Evolutionary conservation across 2,329 filamentous ascomycete genomes (phyloP).

Genomic region (Phaeosphaeria sp.): DNA sequence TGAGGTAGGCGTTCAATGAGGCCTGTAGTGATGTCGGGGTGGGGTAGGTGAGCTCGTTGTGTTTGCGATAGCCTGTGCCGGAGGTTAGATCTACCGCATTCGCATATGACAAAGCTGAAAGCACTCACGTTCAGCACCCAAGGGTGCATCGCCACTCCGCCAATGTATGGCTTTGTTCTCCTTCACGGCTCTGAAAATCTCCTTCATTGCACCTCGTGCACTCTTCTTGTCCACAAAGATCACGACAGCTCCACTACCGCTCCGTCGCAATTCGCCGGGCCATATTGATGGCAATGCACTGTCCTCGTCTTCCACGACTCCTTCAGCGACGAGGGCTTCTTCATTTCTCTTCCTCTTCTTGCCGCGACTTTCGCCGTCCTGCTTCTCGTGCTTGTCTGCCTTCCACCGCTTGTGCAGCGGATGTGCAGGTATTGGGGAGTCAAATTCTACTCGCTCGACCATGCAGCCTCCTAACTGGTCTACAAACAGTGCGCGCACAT

Average conservation of each 20-base stretch:
- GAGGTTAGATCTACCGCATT: background rate
- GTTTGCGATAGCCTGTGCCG: conserved; percentile 61
- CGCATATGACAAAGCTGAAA: background rate
- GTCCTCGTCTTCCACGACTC: conserved; percentile 62
- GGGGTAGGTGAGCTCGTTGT: conserved; percentile 76
- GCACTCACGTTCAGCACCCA: conserved; percentile 61
- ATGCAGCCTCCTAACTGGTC: conserved; percentile 76
- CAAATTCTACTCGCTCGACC: conserved; percentile 80
- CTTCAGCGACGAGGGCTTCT: conserved; percentile 43
- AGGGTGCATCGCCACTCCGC: conserved; percentile 58
- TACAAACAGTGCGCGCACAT: conserved; percentile 78
- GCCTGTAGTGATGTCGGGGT: conserved; percentile 70
- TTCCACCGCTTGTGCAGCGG: conserved; percentile 58
- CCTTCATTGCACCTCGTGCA: conserved; percentile 77
- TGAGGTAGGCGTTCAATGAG: conserved; percentile 85
- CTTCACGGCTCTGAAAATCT: conserved; percentile 67
- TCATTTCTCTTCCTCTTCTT: conserved; percentile 64
- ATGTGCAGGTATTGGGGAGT: conserved; percentile 48
- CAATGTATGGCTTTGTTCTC: conserved; percentile 68
- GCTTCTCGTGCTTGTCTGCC: conserved; percentile 34
- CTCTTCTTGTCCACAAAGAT: conserved; percentile 84
- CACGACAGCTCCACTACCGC: conserved; percentile 80
- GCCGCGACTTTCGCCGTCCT: conserved; percentile 43
- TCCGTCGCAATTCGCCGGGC: conserved; percentile 72
- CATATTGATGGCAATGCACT: conserved; percentile 73